A percentile compares a stretch with the other conserved stretches of the same genome.
phyloP scores from a whole-genome alignment of 2,329 filamentous ascomycete genomes.

The Alternaria ethzedia region DNA sequence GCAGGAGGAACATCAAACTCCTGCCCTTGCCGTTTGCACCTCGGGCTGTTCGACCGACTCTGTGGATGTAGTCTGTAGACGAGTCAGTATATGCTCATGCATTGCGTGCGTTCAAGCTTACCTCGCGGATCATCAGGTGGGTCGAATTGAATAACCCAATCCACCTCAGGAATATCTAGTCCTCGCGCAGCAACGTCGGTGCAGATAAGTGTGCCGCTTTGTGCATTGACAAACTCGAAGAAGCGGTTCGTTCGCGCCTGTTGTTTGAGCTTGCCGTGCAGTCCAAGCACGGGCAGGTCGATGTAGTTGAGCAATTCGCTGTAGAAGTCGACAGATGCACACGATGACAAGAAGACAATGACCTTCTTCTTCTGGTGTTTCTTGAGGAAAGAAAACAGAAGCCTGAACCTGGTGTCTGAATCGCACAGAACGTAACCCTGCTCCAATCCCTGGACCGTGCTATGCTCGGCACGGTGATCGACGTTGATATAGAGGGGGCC shows the following conservation, averaged over 20 bases:
- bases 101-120: not conserved
- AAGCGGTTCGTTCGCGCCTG: constrained; percentile 99
- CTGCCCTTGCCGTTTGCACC: constrained; percentile 83
- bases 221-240: constrained; percentile 91
- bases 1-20: constrained; percentile 91
- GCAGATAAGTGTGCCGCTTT: constrained; percentile 87
- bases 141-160: constrained; percentile 88
- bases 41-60: constrained; percentile 91
- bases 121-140: not conserved
- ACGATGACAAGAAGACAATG: constrained; percentile 89
- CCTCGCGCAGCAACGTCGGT: constrained; percentile 96
- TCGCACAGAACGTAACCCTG: constrained; percentile 96
- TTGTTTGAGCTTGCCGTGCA: constrained; percentile 95
- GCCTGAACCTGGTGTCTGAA: constrained; percentile 88
- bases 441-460: constrained; percentile 90
- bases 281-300: constrained; percentile 83
- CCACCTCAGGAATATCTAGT: constrained; percentile 92
- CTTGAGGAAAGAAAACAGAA: constrained; percentile 94
- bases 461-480: constrained; percentile 85
- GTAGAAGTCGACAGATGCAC: constrained; percentile 95
- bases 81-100: constrained; percentile 78
- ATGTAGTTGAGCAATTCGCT: constrained; percentile 96
- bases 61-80: constrained; percentile 73
- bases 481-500: constrained; percentile 98
- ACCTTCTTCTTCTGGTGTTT: constrained; percentile 94